Conservation (phyloP, 352 stramenopile genomes). For the Pythium periplocum region DNA sequence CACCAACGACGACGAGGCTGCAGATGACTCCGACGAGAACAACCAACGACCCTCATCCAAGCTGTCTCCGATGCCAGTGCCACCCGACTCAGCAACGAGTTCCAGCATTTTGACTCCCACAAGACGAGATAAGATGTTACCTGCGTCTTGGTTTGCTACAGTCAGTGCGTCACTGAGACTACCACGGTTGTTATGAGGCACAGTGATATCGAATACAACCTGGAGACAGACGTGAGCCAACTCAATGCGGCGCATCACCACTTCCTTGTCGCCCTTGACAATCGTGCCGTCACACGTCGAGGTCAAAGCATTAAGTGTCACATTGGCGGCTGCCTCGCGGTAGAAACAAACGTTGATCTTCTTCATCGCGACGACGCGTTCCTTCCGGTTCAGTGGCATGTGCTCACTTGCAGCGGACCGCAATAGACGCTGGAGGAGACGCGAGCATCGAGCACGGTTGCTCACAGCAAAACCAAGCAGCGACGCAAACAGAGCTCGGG, state of each 20-base stretch:
- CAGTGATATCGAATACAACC: slow-evolving; percentile 34
- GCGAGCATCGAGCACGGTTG: background rate
- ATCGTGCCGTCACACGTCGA: slow-evolving; percentile 13
- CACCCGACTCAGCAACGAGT: slow-evolving; percentile 2
- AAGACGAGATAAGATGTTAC: slow-evolving; percentile 23
- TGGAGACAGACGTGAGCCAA: slow-evolving; percentile 12
- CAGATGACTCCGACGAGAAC: background rate
- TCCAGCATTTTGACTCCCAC: slow-evolving; percentile 13
- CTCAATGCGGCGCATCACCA: background rate
- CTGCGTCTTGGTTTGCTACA: slow-evolving; percentile 26
- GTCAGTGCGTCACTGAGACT: slow-evolving; percentile 27
- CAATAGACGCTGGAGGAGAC: slow-evolving; percentile 34
- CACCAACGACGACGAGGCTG: slow-evolving; percentile 12
- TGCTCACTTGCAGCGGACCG: slow-evolving; percentile 26
- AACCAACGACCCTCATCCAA: background rate
- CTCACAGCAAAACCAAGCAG: slow-evolving; percentile 10
- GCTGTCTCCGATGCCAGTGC: background rate
- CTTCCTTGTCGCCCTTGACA: slow-evolving; percentile 2
- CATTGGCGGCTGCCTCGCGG: slow-evolving; percentile 11
- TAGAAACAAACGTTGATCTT: slow-evolving; percentile 22
- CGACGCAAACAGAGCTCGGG: slow-evolving; percentile 27
- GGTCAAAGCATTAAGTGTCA: slow-evolving; percentile 15
- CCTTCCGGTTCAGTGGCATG: slow-evolving; percentile 34
- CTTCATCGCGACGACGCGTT: slow-evolving; percentile 35
- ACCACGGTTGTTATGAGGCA: slow-evolving; percentile 38